These are phyloP conservation scores for Ascochyta rabiei DNA, from an alignment of 2,329 filamentous ascomycete genomes.

Conservation along the genomic window DNA sequence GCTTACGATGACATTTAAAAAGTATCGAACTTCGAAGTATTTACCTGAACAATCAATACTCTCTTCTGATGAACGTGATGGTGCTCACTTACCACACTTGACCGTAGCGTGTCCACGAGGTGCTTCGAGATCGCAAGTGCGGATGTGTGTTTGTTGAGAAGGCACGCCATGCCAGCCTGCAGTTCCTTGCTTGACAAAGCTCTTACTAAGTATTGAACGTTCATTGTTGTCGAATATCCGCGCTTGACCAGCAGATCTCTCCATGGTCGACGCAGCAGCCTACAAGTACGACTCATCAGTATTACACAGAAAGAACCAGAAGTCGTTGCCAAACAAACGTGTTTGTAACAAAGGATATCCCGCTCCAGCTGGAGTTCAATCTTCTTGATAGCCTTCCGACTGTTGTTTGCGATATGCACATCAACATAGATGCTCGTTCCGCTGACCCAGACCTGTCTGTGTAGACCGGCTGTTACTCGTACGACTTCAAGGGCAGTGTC, in stretches of 20 bases:
- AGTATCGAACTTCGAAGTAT: constrained; percentile 63
- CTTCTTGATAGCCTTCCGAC: constrained; percentile 56
- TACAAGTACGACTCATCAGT: constrained; percentile 35
- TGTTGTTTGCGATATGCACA: constrained; percentile 58
- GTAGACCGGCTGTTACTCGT: constrained; percentile 58
- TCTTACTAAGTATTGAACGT: constrained; percentile 53
- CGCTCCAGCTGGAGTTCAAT: constrained; percentile 60
- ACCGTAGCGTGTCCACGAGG: constrained; percentile 59
- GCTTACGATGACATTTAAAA: constrained; percentile 58
- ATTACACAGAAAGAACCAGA: background rate
- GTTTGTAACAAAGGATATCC: constrained; percentile 58
- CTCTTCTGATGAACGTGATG: background rate
- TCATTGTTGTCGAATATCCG: constrained; percentile 61
- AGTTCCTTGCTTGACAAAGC: constrained; percentile 51
- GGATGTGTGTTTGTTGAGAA: constrained; percentile 53
- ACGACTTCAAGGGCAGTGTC: constrained; percentile 52
- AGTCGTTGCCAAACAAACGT: constrained; percentile 40
- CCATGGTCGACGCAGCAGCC: constrained; percentile 56
- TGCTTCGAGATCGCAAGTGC: constrained; percentile 58
- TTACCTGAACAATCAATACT: constrained; percentile 49
- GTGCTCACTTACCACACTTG: constrained; percentile 51
- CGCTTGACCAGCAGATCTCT: constrained; percentile 57
- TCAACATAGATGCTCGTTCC: constrained; percentile 62
- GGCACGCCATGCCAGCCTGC: constrained; percentile 57
- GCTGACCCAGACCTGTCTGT: constrained; percentile 65